Percentiles rank a stretch among this genome's conserved stretches.
These are phyloP conservation scores for Suillus lakei DNA, from an alignment of 768 basidiomycete species.

Conservation along the genomic window DNA sequence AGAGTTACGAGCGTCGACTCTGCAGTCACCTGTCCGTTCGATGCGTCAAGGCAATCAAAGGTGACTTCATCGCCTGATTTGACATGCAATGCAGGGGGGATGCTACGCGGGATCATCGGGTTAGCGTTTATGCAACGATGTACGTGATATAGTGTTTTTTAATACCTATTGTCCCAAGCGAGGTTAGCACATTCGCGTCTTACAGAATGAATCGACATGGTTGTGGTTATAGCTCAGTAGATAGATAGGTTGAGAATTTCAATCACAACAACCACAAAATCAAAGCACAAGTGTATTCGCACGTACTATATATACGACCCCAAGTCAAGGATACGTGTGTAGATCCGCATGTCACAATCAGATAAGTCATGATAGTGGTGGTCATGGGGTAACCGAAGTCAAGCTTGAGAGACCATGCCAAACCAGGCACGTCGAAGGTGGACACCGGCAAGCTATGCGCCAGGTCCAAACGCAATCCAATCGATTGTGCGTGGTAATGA, in stretches of 20 bases:
- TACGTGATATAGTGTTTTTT: not conserved
- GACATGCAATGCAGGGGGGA: conserved; percentile 53
- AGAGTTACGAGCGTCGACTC: conserved; percentile 43
- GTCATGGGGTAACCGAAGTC: not conserved
- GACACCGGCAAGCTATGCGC: not conserved
- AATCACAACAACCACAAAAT: not conserved
- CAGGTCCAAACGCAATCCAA: conserved; percentile 39
- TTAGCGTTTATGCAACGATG: not conserved
- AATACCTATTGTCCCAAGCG: conserved; percentile 66
- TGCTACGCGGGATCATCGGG: conserved; percentile 37
- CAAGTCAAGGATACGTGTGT: not conserved
- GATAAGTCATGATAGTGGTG: not conserved
- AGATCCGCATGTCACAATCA: not conserved
- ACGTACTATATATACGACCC: conserved; percentile 4
- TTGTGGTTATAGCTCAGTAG: conserved; percentile 6
- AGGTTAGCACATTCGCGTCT: conserved; percentile 57
- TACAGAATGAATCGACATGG: conserved; percentile 58
- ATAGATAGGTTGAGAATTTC: not conserved
- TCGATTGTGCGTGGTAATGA: conserved; percentile 29
- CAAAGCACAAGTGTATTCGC: not conserved
- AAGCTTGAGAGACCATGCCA: not conserved
- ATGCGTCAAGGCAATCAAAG: conserved; percentile 68
- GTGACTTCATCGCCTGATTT: conserved; percentile 57
- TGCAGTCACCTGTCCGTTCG: conserved; percentile 60
- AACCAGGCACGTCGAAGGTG: not conserved